Base-by-base conservation (phyloP, 148 eudicot genomes). In the Agrostemma githago region DNA sequence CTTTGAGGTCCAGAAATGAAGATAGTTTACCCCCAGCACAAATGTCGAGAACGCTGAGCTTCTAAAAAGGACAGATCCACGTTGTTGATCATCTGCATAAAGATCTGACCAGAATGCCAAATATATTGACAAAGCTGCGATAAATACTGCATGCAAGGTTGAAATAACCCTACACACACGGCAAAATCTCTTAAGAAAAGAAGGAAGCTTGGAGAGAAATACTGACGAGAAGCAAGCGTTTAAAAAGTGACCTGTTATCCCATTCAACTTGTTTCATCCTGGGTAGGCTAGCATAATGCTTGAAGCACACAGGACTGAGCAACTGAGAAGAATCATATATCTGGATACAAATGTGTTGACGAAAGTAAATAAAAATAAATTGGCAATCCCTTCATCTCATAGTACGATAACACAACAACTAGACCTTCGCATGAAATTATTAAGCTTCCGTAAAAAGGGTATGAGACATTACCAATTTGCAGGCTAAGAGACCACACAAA, bases 91-190 rank as follows among this genome's bases (percentile, higher is more conserved):
- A 77, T 82, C 85, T 72, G 75, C 77, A 72, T 60, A 84, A 46
- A 84, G 77, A 65, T 84, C 81, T 34, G 85, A 79, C 83, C 85
- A 82, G 71, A 84, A 77, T 62, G 85, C 80, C 72, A 84, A 68
- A 80, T 82, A 82, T 6, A 82, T 3, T 17, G 87, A 71, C 81
- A 79, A 74, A 63, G 67, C 80, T 11, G 87, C 74, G 12, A 82
- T 75, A 74, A 84, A 54, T 53, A 84, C 56, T 44, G 87, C 87
- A 63, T 84, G 87, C 72, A 82, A 53, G 66, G 81, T 84, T 63
- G 87, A 84, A 74, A 84, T 74, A 62, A 78, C 79, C 83, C 87
- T 84, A 68, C 79, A 74, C 34, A 68, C 79, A 74, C 34, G 15
- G 40, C 42, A 66, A 66, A 58, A 71, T 15, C 48, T 21, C 26